A percentile compares a stretch with the other conserved stretches of the same genome.
phyloP scores from a whole-genome alignment of 352 stramenopile species.

The Elongisporangium anandrum region DNA sequence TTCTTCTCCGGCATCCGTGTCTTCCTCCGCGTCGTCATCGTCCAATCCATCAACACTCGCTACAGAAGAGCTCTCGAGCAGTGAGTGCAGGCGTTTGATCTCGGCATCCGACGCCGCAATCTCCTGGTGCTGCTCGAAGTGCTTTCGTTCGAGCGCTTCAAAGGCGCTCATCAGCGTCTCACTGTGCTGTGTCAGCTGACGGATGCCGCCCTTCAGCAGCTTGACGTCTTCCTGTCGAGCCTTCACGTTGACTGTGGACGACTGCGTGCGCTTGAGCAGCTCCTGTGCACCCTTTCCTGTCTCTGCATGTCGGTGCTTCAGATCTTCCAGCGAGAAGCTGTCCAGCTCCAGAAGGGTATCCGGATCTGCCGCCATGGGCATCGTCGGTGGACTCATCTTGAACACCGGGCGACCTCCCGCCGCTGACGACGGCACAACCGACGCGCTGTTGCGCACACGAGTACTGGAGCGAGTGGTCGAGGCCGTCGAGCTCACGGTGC shows the following conservation, averaged over 20 bases:
- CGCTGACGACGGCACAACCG: slow-evolving; percentile 18
- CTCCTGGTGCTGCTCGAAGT: slow-evolving; percentile 38
- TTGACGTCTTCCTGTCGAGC: slow-evolving; percentile 45
- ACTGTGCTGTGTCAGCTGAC: slow-evolving; percentile 36
- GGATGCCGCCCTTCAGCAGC: slow-evolving; percentile 40
- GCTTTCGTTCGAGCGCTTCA: slow-evolving; percentile 40
- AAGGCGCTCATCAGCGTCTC: slow-evolving; percentile 41
- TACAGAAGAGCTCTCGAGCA: slow-evolving; percentile 20
- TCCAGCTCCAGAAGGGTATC: slow-evolving; percentile 9
- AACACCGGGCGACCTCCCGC: slow-evolving; percentile 5
- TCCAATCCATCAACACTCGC: slow-evolving; percentile 7
- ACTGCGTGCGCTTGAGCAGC: slow-evolving; percentile 37
- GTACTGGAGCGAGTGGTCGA: neutral
- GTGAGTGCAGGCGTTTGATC: slow-evolving; percentile 35
- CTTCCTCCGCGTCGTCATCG: slow-evolving; percentile 13
- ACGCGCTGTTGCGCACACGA: slow-evolving; percentile 6
- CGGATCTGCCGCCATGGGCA: slow-evolving; percentile 9
- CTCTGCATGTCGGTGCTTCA: slow-evolving; percentile 65
- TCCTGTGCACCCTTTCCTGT: slow-evolving; percentile 58
- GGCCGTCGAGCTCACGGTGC: neutral
- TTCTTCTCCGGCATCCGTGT: slow-evolving; percentile 30
- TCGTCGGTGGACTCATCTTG: slow-evolving; percentile 36
- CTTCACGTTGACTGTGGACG: slow-evolving; percentile 39
- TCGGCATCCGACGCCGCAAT: slow-evolving; percentile 32
- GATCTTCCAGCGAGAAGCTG: slow-evolving; percentile 35